Conservation (phyloP, 805 yeast species). For the Lipomyces mesembrius region DNA sequence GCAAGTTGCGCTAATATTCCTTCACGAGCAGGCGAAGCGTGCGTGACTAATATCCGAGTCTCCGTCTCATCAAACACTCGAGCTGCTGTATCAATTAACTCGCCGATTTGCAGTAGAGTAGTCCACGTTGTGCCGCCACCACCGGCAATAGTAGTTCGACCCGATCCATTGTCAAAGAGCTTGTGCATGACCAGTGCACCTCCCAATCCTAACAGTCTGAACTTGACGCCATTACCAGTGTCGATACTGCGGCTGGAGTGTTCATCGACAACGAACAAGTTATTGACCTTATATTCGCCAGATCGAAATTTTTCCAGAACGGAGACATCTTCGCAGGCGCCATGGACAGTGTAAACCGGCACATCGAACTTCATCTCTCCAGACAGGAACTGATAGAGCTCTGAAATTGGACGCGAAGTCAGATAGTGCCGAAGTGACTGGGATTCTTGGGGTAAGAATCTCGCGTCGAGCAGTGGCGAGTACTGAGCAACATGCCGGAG, state of each 20-base stretch:
- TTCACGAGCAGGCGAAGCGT: constrained; percentile 72
- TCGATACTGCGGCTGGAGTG: constrained; percentile 52
- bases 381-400: constrained; percentile 54
- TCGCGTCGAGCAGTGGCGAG: constrained; percentile 60
- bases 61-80: constrained; percentile 51
- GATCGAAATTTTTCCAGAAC: constrained; percentile 66
- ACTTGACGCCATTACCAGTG: constrained; percentile 50
- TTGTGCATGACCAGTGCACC: constrained; percentile 70
- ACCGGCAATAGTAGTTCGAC: constrained; percentile 55
- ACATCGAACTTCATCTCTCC: constrained; percentile 53
- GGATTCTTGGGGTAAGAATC: constrained; percentile 56
- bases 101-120: constrained; percentile 71
- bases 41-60: constrained; percentile 65
- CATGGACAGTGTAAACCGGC: constrained; percentile 80
- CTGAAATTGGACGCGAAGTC: constrained; percentile 50
- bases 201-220: constrained; percentile 71
- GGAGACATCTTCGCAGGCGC: constrained; percentile 73
- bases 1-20: constrained; percentile 72
- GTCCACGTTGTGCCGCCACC: constrained; percentile 76
- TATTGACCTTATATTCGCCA: constrained; percentile 59
- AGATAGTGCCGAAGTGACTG: constrained; percentile 39
- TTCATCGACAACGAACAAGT: constrained; percentile 68
- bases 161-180: constrained; percentile 68
- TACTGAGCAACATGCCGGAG: constrained; percentile 68
- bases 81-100: constrained; percentile 57